Base-by-base conservation (phyloP, 1,284 basidiomycete species). In the Austroboletus niveus region DNA sequence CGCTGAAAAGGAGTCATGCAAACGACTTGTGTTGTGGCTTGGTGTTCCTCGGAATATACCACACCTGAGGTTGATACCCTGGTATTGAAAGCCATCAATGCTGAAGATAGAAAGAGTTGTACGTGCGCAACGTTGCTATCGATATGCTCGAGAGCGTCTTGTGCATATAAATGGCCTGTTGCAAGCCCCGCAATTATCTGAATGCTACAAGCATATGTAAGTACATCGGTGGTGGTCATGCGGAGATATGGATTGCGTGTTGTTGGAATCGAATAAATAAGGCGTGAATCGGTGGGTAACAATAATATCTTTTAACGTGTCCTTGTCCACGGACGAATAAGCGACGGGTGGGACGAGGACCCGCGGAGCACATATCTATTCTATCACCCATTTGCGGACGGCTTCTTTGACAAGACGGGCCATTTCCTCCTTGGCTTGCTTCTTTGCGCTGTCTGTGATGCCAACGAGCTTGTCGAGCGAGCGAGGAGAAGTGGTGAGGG, bases 361-460 rank as follows among this genome's bases (percentile, higher is more conserved):
- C 27, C 27, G 3, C 8, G 8, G 27, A 29, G 27, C 7, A 8
- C 27, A 29, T 6, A 5, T 29, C 43, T 66, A 66, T 49, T 69
- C 62, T 8, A 66, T 64, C n/a, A 62, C 84, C 88, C 88, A 91
- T 60, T 87, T 84, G 46, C 84, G 80, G 32, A 89, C 78, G 17
- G 87, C 81, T 44, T 81, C 79, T 62, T 82, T 80, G 31, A 89
- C 80, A 32, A 91, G 70, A 51, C 79, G 72, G 5, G 80, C 75
- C 80, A 90, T 86, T 57, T 90, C 88, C 47, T 82, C 78, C 59
- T 80, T 81, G 12, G 87, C 87, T 60, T 87, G 82, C 64, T 86
- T 87, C 76, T 90, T 91, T 35, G 89, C 87, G 59, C 84, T 87
- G 51, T 85, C 81, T 1, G 86, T 81, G 52, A 91, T 87, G 4